These are phyloP conservation scores for Globisporangium nunn DNA, from an alignment of 352 stramenopile species.

Conservation along the genomic window DNA sequence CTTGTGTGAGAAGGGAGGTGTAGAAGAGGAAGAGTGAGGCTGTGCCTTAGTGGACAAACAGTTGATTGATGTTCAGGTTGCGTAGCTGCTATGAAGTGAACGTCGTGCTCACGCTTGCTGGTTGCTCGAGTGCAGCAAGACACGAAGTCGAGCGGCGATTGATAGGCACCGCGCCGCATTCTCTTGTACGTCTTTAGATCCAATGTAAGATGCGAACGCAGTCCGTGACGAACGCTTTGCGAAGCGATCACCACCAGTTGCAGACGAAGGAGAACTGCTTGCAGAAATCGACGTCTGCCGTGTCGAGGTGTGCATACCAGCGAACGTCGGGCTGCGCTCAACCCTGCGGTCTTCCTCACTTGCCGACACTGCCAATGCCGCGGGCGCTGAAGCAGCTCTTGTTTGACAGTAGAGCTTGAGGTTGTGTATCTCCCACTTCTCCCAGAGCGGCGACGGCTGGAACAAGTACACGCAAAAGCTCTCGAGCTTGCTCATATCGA, in stretches of 20 bases:
- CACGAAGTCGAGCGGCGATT: not conserved
- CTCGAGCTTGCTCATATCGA: constrained; percentile 31
- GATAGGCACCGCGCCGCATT: constrained; percentile 3
- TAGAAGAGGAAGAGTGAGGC: constrained; percentile 11
- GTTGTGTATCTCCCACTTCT: constrained; percentile 46
- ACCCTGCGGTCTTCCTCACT: not conserved
- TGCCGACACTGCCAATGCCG: not conserved
- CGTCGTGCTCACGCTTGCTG: not conserved
- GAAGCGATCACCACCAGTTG: not conserved
- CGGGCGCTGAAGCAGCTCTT: not conserved
- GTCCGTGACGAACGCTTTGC: constrained; percentile 2
- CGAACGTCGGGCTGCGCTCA: not conserved
- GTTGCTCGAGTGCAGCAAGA: not conserved
- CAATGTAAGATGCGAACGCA: constrained; percentile 1
- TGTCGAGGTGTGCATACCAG: not conserved
- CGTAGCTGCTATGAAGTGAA: no score
- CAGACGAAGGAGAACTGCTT: not conserved
- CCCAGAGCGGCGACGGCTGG: constrained; percentile 51
- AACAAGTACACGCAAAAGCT: constrained; percentile 45
- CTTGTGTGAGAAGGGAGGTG: not conserved
- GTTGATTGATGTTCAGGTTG: no score
- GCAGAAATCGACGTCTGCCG: not conserved
- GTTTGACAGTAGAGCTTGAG: constrained; percentile 33
- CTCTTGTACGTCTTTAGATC: constrained; percentile 8
- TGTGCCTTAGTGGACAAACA: not conserved